phyloP scores from a whole-genome alignment of 441 rosid genomes.

The Populus hybrid region DNA sequence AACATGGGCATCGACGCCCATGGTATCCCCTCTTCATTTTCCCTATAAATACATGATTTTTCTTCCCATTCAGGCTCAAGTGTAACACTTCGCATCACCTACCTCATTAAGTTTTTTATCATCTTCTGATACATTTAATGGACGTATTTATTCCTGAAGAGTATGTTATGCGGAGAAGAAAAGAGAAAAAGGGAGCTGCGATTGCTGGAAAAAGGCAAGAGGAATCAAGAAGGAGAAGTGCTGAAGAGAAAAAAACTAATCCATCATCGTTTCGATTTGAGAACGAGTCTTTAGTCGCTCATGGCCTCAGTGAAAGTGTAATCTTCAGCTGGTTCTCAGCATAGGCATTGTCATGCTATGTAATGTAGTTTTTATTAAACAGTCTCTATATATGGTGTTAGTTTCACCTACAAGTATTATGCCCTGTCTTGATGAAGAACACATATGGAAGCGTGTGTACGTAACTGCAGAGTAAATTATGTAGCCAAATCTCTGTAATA shows the following conservation, averaged over 20 bases:
- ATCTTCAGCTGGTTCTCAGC: constrained; percentile 39
- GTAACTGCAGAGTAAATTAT: no score
- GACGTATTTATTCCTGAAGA: constrained; percentile 65
- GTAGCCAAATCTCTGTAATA: not conserved
- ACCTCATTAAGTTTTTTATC: not conserved
- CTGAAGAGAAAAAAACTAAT: not conserved
- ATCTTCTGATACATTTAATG: constrained; percentile 16
- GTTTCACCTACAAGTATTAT: not conserved
- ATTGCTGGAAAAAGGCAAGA: constrained; percentile 16
- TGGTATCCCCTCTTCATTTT: constrained; percentile 17
- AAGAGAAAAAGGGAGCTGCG: constrained; percentile 45
- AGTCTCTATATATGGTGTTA: not conserved
- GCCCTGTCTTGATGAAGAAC: not conserved
- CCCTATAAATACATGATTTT: constrained; percentile 1
- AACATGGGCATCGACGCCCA: constrained; percentile 34
- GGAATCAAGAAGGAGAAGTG: constrained; percentile 3
- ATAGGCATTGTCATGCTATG: constrained; percentile 7
- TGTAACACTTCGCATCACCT: not conserved
- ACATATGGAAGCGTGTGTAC: not conserved
- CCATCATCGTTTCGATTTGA: constrained; percentile 14
- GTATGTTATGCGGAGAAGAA: constrained; percentile 47
- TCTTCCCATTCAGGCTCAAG: not conserved
- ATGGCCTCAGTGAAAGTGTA: constrained; percentile 21
- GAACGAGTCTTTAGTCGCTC: constrained; percentile 18
- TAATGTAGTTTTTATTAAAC: not conserved